Evolutionary conservation across 2,329 filamentous ascomycete species (phyloP).

Genomic region (Seiridium unicorne): DNA sequence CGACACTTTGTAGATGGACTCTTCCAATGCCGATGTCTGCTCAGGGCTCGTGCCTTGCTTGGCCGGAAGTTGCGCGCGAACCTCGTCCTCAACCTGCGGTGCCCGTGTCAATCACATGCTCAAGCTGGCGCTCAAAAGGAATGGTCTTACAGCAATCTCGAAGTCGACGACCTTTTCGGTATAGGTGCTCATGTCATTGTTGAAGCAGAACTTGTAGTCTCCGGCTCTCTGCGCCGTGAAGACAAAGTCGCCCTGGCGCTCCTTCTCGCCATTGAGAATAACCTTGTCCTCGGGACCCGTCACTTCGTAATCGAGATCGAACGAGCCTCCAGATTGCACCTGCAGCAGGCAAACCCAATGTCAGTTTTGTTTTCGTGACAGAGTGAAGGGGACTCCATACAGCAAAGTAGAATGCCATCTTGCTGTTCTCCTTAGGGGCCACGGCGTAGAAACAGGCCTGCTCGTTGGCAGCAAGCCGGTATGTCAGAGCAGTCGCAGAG

Average conservation of each 20-base stretch:
- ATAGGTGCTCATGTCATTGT: constrained; percentile 97
- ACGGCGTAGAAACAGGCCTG: constrained; percentile 92
- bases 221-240: constrained; percentile 87
- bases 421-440: constrained; percentile 75
- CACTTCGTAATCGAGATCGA: constrained; percentile 93
- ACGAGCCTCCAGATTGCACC: constrained; percentile 98
- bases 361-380: background rate
- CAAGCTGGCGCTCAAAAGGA: constrained; percentile 8
- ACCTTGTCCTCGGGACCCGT: constrained; percentile 77
- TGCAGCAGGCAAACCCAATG: constrained; percentile 31
- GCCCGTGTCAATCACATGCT: background rate
- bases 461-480: constrained; percentile 86
- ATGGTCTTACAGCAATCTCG: constrained; percentile 76
- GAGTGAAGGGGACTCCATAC: constrained; percentile 48
- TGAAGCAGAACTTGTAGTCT: constrained; percentile 97
- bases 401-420: constrained; percentile 98
- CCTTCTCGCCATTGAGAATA: constrained; percentile 84
- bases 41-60: constrained; percentile 88
- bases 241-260: constrained; percentile 94
- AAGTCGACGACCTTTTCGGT: constrained; percentile 98
- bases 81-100: constrained; percentile 82
- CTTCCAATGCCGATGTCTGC: constrained; percentile 84
- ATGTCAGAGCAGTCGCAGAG: constrained; percentile 88
- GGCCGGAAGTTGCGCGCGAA: constrained; percentile 75
- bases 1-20: constrained; percentile 93